These are phyloP conservation scores for Pythium graminicola DNA, from an alignment of 352 stramenopile genomes.

Conservation along the genomic window DNA sequence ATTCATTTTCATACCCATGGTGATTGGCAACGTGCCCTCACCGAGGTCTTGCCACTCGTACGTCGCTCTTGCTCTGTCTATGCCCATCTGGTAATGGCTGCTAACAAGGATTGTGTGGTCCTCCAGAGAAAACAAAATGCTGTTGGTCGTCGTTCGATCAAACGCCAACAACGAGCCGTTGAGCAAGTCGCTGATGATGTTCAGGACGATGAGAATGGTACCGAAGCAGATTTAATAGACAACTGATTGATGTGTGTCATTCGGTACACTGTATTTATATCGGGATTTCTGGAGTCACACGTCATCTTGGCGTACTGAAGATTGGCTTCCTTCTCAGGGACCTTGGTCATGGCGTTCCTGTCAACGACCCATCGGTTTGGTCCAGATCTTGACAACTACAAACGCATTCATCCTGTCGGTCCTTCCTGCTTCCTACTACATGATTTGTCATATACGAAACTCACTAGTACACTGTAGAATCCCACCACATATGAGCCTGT, in stretches of 20 bases:
- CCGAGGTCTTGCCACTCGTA: slow-evolving; percentile 49
- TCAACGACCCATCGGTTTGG: slow-evolving; percentile 41
- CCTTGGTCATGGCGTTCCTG: slow-evolving; percentile 62
- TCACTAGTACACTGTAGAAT: slow-evolving; percentile 20
- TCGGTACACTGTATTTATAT: slow-evolving; percentile 1
- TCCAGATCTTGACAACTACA: slow-evolving; percentile 32
- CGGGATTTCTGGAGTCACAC: no score
- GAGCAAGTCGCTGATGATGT: no score
- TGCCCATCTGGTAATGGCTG: no score
- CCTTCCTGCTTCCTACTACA: no score
- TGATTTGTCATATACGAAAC: background rate
- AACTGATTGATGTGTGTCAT: no score
- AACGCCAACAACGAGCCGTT: slow-evolving; percentile 2
- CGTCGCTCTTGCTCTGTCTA: no score
- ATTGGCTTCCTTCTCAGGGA: no score
- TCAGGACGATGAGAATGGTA: no score
- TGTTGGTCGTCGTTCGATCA: slow-evolving; percentile 12
- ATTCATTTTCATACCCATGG: slow-evolving; percentile 36
- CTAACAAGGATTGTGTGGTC: no score
- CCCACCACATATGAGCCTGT: slow-evolving; percentile 37
- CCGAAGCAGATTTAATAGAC: no score
- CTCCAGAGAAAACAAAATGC: slow-evolving; percentile 19
- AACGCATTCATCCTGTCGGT: slow-evolving; percentile 29
- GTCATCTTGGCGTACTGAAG: no score
- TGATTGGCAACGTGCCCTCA: slow-evolving; percentile 48